Percentiles rank a stretch among this genome's conserved stretches.
phyloP scores from a whole-genome alignment of 1,284 basidiomycete genomes.

The Xanthoconium separans region DNA sequence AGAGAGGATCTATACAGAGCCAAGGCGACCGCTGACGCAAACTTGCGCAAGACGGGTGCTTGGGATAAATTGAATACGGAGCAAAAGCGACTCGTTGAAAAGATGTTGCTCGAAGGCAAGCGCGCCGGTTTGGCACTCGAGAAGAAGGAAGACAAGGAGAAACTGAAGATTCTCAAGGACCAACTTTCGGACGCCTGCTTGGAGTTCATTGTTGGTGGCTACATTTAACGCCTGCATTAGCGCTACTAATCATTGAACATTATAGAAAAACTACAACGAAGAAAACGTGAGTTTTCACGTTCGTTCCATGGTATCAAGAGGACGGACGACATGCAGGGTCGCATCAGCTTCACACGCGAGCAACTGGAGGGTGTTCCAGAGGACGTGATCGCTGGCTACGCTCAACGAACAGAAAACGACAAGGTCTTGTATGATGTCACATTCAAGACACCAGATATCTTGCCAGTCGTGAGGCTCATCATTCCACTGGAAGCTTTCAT shows the following conservation, averaged over 20 bases:
- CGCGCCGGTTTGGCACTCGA: conserved; percentile 72
- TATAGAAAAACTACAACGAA: conserved; percentile 83
- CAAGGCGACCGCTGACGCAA: conserved; percentile 65
- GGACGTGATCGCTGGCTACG: conserved; percentile 75
- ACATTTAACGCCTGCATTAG: background rate
- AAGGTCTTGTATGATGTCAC: conserved; percentile 64
- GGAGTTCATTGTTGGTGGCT: conserved; percentile 53
- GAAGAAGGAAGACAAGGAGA: conserved; percentile 52
- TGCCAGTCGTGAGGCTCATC: conserved; percentile 58
- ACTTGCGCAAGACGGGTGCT: conserved; percentile 55
- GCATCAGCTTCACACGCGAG: conserved; percentile 62
- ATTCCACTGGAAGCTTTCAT: conserved; percentile 30
- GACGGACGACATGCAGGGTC: conserved; percentile 40
- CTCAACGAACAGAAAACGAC: conserved; percentile 55
- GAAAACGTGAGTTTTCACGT: conserved; percentile 55
- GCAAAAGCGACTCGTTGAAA: conserved; percentile 70
- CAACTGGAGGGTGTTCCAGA: conserved; percentile 78
- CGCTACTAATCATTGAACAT: background rate
- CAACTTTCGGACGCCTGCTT: conserved; percentile 69
- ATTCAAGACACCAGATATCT: conserved; percentile 61
- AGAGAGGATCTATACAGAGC: conserved; percentile 74
- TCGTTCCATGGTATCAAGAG: background rate
- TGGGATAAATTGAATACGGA: conserved; percentile 63
- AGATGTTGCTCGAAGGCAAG: conserved; percentile 75
- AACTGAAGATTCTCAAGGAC: conserved; percentile 61